phyloP scores from a whole-genome alignment of 2,329 filamentous ascomycete genomes.

The Paracoccidioides brasiliensis region DNA sequence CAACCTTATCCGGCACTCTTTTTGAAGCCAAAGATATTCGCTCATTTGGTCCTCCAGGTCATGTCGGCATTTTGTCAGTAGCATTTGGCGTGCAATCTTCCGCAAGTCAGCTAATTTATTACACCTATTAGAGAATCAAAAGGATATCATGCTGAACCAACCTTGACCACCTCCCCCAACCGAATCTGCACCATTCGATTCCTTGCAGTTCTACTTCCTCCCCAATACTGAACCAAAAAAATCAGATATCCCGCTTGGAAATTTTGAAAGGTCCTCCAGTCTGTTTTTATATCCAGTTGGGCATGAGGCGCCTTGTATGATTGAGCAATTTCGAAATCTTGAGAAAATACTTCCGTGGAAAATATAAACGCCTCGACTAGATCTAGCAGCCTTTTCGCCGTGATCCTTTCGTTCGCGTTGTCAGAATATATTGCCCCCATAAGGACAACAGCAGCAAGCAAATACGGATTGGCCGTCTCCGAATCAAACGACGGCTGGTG shows the following conservation, averaged over 20 bases:
- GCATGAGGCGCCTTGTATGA: conserved; percentile 18
- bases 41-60: conserved; percentile 23
- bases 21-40: conserved; percentile 32
- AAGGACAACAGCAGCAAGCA: conserved; percentile 30
- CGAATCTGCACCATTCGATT: conserved; percentile 32
- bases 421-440: conserved; percentile 36
- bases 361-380: conserved; percentile 33
- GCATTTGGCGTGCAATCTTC: conserved; percentile 28
- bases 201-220: conserved; percentile 25
- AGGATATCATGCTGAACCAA: conserved; percentile 11
- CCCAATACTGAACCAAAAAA: conserved; percentile 33
- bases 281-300: conserved; percentile 14
- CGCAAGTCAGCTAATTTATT: neutral
- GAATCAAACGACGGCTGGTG: conserved; percentile 31
- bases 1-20: conserved; percentile 32
- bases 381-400: conserved; percentile 30
- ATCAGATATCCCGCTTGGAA: conserved; percentile 33
- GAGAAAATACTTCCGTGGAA: conserved; percentile 30
- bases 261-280: conserved; percentile 28
- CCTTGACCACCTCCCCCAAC: conserved; percentile 32
- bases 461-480: conserved; percentile 22
- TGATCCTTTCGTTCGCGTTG: conserved; percentile 25
- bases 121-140: neutral
- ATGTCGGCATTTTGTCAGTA: conserved; percentile 27
- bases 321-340: conserved; percentile 27